phyloP scores from a whole-genome alignment of 495 filamentous ascomycete genomes.

The Daldinia vernicosa region DNA sequence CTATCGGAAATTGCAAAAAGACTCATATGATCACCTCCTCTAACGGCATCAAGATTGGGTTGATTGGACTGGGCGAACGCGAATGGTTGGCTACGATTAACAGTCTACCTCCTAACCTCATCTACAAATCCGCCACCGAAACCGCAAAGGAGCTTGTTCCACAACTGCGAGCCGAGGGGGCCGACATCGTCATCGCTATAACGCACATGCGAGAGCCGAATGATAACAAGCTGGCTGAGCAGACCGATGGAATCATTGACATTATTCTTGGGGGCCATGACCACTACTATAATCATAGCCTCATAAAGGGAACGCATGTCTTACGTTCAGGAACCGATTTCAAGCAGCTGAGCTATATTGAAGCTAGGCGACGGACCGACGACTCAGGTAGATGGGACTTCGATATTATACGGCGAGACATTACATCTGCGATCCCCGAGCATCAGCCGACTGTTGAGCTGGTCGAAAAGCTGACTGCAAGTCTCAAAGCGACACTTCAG shows the following conservation, averaged over 20 bases:
- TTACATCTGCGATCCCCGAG: slow-evolving; percentile 70
- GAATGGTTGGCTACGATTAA: slow-evolving; percentile 89
- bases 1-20: slow-evolving; percentile 75
- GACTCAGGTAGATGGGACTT: slow-evolving; percentile 72
- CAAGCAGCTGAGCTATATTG: slow-evolving; percentile 88
- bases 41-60: slow-evolving; percentile 84
- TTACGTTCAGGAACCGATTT: slow-evolving; percentile 88
- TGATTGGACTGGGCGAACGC: slow-evolving; percentile 83
- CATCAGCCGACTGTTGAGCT: slow-evolving; percentile 64
- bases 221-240: slow-evolving; percentile 79
- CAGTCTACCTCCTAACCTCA: slow-evolving; percentile 77
- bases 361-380: slow-evolving; percentile 65
- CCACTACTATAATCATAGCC: slow-evolving; percentile 80
- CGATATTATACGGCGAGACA: slow-evolving; percentile 76
- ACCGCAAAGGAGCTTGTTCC: slow-evolving; percentile 78
- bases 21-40: slow-evolving; percentile 77
- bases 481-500: slow-evolving; percentile 75
- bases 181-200: slow-evolving; percentile 80
- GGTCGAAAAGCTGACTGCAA: slow-evolving; percentile 72
- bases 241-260: slow-evolving; percentile 75
- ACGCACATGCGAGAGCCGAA: slow-evolving; percentile 90
- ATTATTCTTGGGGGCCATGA: slow-evolving; percentile 90
- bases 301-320: slow-evolving; percentile 80
- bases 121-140: slow-evolving; percentile 77
- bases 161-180: slow-evolving; percentile 74